Conservation (phyloP, 2,329 filamentous ascomycete species). For the Colletotrichum noveboracense region DNA sequence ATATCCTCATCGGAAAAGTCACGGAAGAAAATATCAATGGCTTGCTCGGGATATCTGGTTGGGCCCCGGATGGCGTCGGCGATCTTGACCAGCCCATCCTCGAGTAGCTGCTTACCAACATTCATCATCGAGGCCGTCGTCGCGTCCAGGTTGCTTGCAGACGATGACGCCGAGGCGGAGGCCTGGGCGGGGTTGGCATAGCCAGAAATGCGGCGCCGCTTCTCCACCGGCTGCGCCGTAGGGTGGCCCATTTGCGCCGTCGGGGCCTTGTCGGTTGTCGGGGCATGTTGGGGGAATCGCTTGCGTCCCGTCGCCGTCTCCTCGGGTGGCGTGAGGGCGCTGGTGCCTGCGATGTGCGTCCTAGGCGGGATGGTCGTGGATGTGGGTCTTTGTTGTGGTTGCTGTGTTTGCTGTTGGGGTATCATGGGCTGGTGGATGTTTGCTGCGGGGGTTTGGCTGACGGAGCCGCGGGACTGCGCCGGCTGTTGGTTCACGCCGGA, state of each 20-base stretch:
- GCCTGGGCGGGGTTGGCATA: slow-evolving; percentile 23
- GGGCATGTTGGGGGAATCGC: slow-evolving; percentile 33
- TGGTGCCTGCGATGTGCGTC: slow-evolving; percentile 42
- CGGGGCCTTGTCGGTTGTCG: slow-evolving; percentile 14
- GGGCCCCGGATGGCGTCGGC: slow-evolving; percentile 45
- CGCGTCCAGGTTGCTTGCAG: slow-evolving; percentile 34
- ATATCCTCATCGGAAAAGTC: slow-evolving; percentile 63
- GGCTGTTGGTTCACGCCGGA: slow-evolving; percentile 21
- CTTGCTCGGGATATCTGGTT: slow-evolving; percentile 61
- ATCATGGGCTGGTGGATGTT: slow-evolving; percentile 25
- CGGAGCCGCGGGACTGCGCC: slow-evolving; percentile 29
- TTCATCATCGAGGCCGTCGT: slow-evolving; percentile 23
- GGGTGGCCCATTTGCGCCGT: slow-evolving; percentile 19
- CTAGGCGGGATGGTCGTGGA: slow-evolving; percentile 44
- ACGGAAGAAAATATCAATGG: slow-evolving; percentile 63
- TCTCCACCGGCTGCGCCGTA: slow-evolving; percentile 27
- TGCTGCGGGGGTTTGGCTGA: slow-evolving; percentile 32
- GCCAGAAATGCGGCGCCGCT: slow-evolving; percentile 39
- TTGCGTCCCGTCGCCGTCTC: slow-evolving; percentile 53
- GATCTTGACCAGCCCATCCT: slow-evolving; percentile 38
- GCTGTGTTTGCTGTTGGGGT: slow-evolving; percentile 24
- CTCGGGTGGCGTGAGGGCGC: slow-evolving; percentile 61
- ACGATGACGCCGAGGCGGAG: background rate
- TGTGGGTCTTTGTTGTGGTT: slow-evolving; percentile 30
- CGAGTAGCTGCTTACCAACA: slow-evolving; percentile 30